Base-by-base conservation (phyloP, 2,329 filamentous ascomycete genomes). In the Penicillium sp. region DNA sequence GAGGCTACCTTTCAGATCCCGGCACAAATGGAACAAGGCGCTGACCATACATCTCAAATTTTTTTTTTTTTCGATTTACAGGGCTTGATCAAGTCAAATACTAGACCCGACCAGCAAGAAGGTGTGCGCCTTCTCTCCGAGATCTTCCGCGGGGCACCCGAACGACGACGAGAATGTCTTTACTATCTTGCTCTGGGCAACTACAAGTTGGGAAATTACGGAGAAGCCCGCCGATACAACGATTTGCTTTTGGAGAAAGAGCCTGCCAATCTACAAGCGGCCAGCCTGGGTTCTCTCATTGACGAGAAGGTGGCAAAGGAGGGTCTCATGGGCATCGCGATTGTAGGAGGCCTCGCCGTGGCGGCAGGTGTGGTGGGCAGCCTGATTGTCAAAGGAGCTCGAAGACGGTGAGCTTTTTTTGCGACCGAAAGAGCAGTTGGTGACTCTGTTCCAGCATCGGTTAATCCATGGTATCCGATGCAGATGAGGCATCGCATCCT, bases 121-220 rank as follows among this genome's bases (percentile, higher is more conserved):
- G 91, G 91, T 62, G 90, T 97, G 55, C 88, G 88, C 57, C 82
- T 97, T 32, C 85, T 97, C 50, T 90, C 89, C 60, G 91, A 97
- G 60, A 98, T 98, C 73, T 98, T 97, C 79, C 89, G 91, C 66
- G 84, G 85, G 50, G 86, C 89, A 33, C 90, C 89, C 57, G 93
- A 97, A 71, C 88, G 93, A 61, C 85, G 93, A 65, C 85, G 93
- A 64, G 93, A 98, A 79, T 98, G 93, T 66, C 86, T 98, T 52
- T 98, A 96, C 77, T 98, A 98, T 73, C 84, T 98, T 46, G 93
- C 89, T 26, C 81, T 98, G 29, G 93, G 93, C 54, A 95, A 97
- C 77, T 97, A 91, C 81, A 97, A 97, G 76, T 82, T 98, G 40
- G 91, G 90, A 53, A 97, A 96, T 78, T 98, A 96, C 70, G 90